phyloP scores from a whole-genome alignment of 1,284 basidiomycete species.

The Microbotryomycetes sp. region DNA sequence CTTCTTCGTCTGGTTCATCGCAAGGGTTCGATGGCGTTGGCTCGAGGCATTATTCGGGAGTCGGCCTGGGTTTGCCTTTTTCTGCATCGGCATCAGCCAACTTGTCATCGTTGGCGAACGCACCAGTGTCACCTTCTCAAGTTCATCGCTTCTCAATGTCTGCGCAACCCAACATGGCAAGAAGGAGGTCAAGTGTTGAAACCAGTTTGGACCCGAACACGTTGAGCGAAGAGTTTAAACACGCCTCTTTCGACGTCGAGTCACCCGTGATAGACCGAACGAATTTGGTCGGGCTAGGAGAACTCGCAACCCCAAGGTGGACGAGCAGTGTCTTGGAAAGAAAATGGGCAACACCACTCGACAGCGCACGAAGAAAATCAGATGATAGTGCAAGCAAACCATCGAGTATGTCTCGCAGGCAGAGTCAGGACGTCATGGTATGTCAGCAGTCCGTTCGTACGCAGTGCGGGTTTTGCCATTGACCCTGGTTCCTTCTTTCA shows the following conservation, averaged over 20 bases:
- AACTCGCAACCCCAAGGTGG: slow-evolving; percentile 96
- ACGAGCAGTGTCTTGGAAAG: slow-evolving; percentile 40
- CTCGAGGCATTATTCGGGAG: no score
- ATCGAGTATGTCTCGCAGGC: slow-evolving; percentile 41
- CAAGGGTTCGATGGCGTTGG: no score
- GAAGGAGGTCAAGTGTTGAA: neutral
- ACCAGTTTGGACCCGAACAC: no score
- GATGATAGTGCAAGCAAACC: slow-evolving; percentile 37
- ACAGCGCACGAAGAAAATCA: slow-evolving; percentile 10
- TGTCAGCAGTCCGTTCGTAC: neutral
- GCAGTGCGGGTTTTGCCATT: neutral
- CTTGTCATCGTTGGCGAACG: neutral
- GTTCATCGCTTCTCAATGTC: neutral
- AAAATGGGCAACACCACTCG: slow-evolving; percentile 23
- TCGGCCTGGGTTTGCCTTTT: neutral
- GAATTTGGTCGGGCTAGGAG: slow-evolving; percentile 86
- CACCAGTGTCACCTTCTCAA: neutral
- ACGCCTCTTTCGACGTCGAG: slow-evolving; percentile 45
- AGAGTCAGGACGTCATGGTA: slow-evolving; percentile 8
- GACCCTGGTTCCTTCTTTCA: neutral
- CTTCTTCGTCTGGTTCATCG: no score
- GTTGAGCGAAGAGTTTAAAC: neutral
- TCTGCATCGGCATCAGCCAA: neutral
- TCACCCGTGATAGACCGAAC: slow-evolving; percentile 77
- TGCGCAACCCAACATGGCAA: no score